These are phyloP conservation scores for Eutrema heterophyllum DNA, from an alignment of 345 rosid species.

Conservation along the genomic window DNA sequence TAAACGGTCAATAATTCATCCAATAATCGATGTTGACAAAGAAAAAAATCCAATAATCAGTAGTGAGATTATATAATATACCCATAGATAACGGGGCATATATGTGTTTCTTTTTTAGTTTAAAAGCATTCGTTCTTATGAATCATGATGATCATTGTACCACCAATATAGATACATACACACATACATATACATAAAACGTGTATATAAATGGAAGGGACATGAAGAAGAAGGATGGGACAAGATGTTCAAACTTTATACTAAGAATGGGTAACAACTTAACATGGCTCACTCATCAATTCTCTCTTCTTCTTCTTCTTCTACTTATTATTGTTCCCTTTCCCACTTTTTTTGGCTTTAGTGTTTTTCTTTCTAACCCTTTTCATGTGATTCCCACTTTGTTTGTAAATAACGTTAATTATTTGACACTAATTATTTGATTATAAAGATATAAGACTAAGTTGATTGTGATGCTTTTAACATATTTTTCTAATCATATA, in stretches of 20 bases:
- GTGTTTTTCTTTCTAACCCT: background rate
- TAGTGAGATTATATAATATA: background rate
- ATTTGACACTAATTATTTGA: background rate
- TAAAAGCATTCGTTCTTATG: background rate
- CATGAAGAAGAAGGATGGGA: constrained; percentile 28
- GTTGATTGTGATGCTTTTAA: constrained; percentile 8
- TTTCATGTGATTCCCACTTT: constrained; percentile 25
- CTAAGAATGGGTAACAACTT: constrained; percentile 40
- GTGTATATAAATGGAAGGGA: constrained; percentile 28
- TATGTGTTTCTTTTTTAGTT: background rate
- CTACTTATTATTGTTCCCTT: background rate
- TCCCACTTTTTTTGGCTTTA: constrained; percentile 18
- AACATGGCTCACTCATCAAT: constrained; percentile 46
- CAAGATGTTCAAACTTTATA: constrained; percentile 35
- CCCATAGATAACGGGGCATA: background rate
- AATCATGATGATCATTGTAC: constrained; percentile 15
- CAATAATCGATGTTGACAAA: background rate
- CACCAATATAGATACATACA: background rate
- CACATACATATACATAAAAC: constrained; percentile 1
- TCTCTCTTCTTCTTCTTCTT: background rate
- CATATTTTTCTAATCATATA: constrained; percentile 8
- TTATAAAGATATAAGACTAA: background rate
- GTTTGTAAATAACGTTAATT: background rate
- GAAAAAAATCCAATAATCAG: background rate
- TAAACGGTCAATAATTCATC: background rate